phyloP scores from a whole-genome alignment of 2,329 filamentous ascomycete genomes.

The Tothia fuscella region DNA sequence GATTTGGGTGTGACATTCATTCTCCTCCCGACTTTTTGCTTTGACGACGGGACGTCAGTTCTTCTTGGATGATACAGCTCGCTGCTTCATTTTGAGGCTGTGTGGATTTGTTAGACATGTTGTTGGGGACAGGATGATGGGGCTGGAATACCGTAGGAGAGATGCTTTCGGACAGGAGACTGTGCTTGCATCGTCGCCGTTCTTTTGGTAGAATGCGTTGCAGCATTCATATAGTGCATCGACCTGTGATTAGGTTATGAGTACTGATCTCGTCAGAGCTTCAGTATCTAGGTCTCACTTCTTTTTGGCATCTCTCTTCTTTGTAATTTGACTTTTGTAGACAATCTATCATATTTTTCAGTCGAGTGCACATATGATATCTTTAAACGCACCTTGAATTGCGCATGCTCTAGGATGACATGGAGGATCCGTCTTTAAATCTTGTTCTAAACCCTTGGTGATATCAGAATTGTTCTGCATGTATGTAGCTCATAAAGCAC shows the following conservation, averaged over 20 bases:
- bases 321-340: conserved; percentile 74
- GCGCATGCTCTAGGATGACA: conserved; percentile 84
- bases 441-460: conserved; percentile 42
- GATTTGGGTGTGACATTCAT: conserved; percentile 31
- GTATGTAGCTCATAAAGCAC: no score
- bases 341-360: conserved; percentile 56
- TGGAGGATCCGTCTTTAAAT: conserved; percentile 61
- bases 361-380: no score
- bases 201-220: conserved; percentile 69
- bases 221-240: conserved; percentile 91
- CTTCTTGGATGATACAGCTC: no score
- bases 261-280: not conserved
- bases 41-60: no score
- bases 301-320: conserved; percentile 65
- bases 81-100: conserved; percentile 71
- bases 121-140: not conserved
- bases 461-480: no score
- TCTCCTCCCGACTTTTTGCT: conserved; percentile 16
- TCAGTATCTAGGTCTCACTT: conserved; percentile 22
- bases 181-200: conserved; percentile 64
- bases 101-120: not conserved
- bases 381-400: conserved; percentile 67
- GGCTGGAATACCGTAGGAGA: conserved; percentile 44
- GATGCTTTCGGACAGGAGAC: conserved; percentile 77
- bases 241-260: conserved; percentile 39